A percentile compares a stretch with the other conserved stretches of the same genome.
Conservation (phyloP, 2,329 filamentous ascomycete genomes). For the Penicillium sp. region DNA sequence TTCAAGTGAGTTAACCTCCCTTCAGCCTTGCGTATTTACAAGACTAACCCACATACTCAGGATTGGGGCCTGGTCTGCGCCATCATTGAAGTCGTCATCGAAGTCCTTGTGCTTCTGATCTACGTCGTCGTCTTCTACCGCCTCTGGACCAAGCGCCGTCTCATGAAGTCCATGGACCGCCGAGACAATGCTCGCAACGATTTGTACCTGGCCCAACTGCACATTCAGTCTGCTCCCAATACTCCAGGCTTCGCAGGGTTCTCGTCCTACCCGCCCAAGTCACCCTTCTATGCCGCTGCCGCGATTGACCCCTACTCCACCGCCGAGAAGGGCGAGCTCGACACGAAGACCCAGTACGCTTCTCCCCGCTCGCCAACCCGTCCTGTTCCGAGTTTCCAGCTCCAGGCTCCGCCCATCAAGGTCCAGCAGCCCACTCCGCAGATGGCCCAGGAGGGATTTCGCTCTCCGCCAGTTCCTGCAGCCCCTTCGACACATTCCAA, state of each 20-base stretch:
- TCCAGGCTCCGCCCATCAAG: slow-evolving; percentile 78
- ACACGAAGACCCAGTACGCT: slow-evolving; percentile 48
- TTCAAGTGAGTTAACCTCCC: slow-evolving; percentile 57
- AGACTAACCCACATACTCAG: slow-evolving; percentile 42
- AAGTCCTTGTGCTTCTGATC: slow-evolving; percentile 83
- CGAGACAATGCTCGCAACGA: slow-evolving; percentile 92
- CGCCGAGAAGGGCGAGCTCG: slow-evolving; percentile 53
- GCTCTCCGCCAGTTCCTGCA: slow-evolving; percentile 31
- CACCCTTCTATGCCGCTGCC: slow-evolving; percentile 40
- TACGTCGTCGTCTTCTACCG: slow-evolving; percentile 96
- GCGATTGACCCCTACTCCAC: slow-evolving; percentile 43
- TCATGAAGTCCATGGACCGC: slow-evolving; percentile 93
- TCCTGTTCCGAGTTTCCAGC: slow-evolving; percentile 64
- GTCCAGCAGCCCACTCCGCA: slow-evolving; percentile 74
- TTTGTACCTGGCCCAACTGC: slow-evolving; percentile 83
- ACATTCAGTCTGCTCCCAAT: slow-evolving; percentile 85
- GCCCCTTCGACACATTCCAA: slow-evolving; percentile 9
- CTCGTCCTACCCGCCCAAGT: slow-evolving; percentile 58
- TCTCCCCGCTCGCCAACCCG: slow-evolving; percentile 61
- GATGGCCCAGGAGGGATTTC: slow-evolving; percentile 59
- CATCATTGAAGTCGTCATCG: slow-evolving; percentile 92
- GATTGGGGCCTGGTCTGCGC: slow-evolving; percentile 96
- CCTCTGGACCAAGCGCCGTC: slow-evolving; percentile 91
- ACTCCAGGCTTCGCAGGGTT: slow-evolving; percentile 68
- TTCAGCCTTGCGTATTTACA: slow-evolving; percentile 24